Conservation (phyloP, 1,284 basidiomycete species). For the Peniophora sp. region DNA sequence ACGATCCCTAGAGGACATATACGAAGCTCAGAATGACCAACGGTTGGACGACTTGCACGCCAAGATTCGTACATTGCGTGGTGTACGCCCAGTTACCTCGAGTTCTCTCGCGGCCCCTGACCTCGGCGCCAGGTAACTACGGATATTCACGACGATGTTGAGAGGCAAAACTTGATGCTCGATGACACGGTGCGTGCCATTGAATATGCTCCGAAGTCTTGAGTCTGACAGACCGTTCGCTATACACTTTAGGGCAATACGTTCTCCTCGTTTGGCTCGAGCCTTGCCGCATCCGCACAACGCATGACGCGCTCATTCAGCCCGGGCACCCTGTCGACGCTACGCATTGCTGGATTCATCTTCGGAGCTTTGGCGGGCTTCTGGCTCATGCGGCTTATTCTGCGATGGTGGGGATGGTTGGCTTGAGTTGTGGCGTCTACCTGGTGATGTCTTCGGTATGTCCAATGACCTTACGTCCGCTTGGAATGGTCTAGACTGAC, state of each 20-base stretch:
- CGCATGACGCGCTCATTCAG: conserved; percentile 12
- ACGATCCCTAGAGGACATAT: conserved; percentile 48
- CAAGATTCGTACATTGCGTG: conserved; percentile 69
- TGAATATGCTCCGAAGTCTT: not conserved
- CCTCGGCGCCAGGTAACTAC: conserved; percentile 54
- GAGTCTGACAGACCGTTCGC: not conserved
- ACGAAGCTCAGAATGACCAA: conserved; percentile 76
- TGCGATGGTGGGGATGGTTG: conserved; percentile 5
- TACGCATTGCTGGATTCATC: conserved; percentile 8
- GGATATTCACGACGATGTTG: conserved; percentile 74
- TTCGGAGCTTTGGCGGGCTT: conserved; percentile 7
- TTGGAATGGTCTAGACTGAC: too few species aligned
- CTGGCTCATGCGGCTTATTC: conserved; percentile 8
- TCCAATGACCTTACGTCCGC: not conserved
- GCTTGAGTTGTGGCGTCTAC: not conserved
- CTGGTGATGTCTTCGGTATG: not conserved
- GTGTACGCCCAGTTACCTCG: conserved; percentile 38
- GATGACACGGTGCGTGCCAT: conserved; percentile 59
- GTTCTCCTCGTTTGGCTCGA: conserved; percentile 9
- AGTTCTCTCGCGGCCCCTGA: conserved; percentile 2
- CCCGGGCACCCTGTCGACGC: conserved; percentile 2
- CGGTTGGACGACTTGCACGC: conserved; percentile 73
- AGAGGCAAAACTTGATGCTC: conserved; percentile 70
- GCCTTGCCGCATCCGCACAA: conserved; percentile 11
- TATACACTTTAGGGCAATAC: conserved; percentile 2